Evolutionary conservation across 2,329 filamentous ascomycete genomes (phyloP), one percentile per base, ranked within the genome.

Genomic region (Pestalotiopsis sp.): DNA sequence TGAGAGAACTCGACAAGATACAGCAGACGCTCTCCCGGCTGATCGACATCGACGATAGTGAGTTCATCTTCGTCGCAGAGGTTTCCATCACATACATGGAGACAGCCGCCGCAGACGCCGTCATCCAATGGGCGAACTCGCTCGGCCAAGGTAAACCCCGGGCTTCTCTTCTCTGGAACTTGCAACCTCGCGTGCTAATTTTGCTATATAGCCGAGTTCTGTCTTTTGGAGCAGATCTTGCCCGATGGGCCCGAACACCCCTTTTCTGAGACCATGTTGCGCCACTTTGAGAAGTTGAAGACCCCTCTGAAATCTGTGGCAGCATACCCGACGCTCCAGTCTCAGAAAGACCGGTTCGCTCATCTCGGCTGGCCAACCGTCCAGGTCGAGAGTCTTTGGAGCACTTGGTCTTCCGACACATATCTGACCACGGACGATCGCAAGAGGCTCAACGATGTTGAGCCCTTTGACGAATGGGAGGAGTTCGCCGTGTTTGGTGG

Each of bases 381-480:
- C 17, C 81, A 86, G 14, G 87, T 90, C 59, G 87, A 87, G 77
- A 93, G 91, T 73, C 83, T 98, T 12, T 97, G 95, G 93, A 88
- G 94, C 67, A 83, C 94, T 1, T 98, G 95, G 95, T 89, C 87
- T 12, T 89, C 92, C 72, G 83, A 89, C 14, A 76, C 81, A 2
- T 95, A 95, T 77, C 80, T 97, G 23, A 84, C 83, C 5, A 75
- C 85, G 1, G 79, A 84, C 1, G 86, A 93, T 70, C 87, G 93
- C 71, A 81, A 77, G 45, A 81, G 81, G 12, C 81, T 98, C 14
- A 91, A 97, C 73, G 76, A 81, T 0, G 80, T 94, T 17, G 95
- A 98, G 76, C 90, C 92, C 0, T 98, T 98, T 76, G 95, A 98
- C 78, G 95, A 98, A 80, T 97, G 94, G 94, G 95, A 98, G 79